phyloP scores from a whole-genome alignment of 2,329 filamentous ascomycete genomes.

The Paecilomyces fulvus region DNA sequence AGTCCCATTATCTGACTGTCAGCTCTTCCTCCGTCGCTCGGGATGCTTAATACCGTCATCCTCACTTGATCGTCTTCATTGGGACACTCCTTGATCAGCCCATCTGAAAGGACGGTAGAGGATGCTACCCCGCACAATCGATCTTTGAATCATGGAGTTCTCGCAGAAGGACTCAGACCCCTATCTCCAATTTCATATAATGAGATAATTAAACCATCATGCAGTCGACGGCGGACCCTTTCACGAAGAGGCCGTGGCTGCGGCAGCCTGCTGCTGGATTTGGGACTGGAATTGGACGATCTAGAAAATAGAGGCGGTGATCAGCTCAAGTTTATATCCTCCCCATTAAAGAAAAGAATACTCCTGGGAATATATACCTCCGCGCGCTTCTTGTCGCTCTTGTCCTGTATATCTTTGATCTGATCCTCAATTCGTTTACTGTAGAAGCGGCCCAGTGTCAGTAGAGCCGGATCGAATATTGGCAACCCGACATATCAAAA shows the following conservation, averaged over 20 bases:
- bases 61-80: too few species aligned
- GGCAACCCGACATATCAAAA: constrained; percentile 1
- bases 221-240: background rate
- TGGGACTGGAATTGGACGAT: constrained; percentile 31
- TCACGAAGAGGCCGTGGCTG: background rate
- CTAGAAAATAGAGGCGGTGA: constrained; percentile 11
- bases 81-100: too few species aligned
- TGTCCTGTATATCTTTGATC: constrained; percentile 55
- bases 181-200: too few species aligned
- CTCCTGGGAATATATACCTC: constrained; percentile 43
- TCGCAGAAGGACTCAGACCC: too few species aligned
- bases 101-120: too few species aligned
- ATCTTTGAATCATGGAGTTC: too few species aligned
- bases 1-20: too few species aligned
- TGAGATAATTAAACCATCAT: background rate
- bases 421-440: constrained; percentile 60
- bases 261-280: constrained; percentile 10
- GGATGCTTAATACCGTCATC: too few species aligned
- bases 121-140: too few species aligned
- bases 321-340: constrained; percentile 9
- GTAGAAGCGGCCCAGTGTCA: background rate
- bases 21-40: too few species aligned
- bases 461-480: constrained; percentile 1
- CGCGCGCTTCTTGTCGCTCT: constrained; percentile 56
- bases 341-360: background rate